Evolutionary conservation across 306 rosid species (phyloP).

Genomic region (Oxytropis ochrocephala): DNA sequence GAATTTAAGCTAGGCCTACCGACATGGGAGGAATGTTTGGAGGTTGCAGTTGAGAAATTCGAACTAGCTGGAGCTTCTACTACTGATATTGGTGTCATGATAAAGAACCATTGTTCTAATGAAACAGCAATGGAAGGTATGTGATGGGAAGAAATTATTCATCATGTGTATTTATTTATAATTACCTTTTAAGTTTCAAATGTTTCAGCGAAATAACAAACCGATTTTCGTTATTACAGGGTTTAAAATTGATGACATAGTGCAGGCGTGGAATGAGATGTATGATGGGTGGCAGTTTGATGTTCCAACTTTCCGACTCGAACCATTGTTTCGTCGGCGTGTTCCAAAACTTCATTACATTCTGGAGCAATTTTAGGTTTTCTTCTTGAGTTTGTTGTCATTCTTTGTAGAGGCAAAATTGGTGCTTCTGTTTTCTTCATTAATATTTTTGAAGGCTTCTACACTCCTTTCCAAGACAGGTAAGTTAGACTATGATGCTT

Average conservation of each 20-base stretch:
- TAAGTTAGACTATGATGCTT: conserved; percentile 16
- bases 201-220: conserved; percentile 16
- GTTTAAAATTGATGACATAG: conserved; percentile 91
- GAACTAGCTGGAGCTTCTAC: conserved; percentile 93
- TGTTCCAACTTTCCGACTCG: conserved; percentile 86
- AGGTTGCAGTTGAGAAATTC: conserved; percentile 83
- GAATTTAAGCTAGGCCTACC: conserved; percentile 74
- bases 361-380: conserved; percentile 61
- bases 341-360: conserved; percentile 74
- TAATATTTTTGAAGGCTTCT: conserved; percentile 35
- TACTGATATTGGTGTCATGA: conserved; percentile 86
- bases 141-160: neutral
- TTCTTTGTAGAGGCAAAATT: conserved; percentile 38
- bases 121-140: conserved; percentile 86
- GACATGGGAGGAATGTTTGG: conserved; percentile 95
- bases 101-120: conserved; percentile 94
- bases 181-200: neutral
- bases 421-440: conserved; percentile 37
- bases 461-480: conserved; percentile 34
- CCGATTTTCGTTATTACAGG: conserved; percentile 38
- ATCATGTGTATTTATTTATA: neutral
- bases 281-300: conserved; percentile 98
- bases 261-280: conserved; percentile 96
- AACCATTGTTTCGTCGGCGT: conserved; percentile 85
- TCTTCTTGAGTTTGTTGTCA: conserved; percentile 24